A percentile compares a stretch with the other conserved stretches of the same genome.
phyloP scores from a whole-genome alignment of 2,329 filamentous ascomycete species.

The Sporothrix sp. region DNA sequence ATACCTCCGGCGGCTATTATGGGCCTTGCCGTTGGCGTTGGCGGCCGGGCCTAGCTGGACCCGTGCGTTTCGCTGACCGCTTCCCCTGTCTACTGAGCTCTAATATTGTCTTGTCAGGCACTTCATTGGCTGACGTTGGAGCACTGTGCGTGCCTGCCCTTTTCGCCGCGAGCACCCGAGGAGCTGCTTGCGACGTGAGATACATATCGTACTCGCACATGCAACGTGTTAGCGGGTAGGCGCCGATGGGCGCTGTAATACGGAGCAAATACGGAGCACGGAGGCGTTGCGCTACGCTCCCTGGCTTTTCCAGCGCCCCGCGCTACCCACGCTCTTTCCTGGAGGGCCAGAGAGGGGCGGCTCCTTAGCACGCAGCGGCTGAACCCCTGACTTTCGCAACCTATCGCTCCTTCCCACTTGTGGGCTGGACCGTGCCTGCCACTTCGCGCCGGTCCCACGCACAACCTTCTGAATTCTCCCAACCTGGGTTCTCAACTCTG shows the following conservation, averaged over 20 bases:
- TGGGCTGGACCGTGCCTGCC: neutral
- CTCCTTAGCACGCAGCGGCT: conserved; percentile 1
- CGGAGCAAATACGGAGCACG: neutral
- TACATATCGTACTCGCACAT: too few relatives aligned
- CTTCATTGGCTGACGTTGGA: neutral
- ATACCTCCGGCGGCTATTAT: too few relatives aligned
- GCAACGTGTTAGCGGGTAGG: neutral
- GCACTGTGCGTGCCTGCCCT: too few relatives aligned
- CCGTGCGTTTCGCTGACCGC: neutral
- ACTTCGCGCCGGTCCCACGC: too few relatives aligned
- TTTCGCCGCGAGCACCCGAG: too few relatives aligned
- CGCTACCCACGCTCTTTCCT: neutral
- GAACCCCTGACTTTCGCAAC: conserved; percentile 10
- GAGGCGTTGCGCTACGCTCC: neutral
- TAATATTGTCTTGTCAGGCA: neutral
- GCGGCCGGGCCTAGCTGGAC: neutral
- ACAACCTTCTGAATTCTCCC: too few relatives aligned
- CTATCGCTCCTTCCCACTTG: conserved; percentile 3
- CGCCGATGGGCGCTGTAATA: neutral
- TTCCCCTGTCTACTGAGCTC: too few relatives aligned
- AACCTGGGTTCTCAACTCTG: too few relatives aligned
- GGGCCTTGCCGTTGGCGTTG: neutral
- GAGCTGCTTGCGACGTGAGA: too few relatives aligned
- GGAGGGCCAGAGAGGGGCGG: conserved; percentile 4
- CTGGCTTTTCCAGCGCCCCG: neutral